Evolutionary conservation across 176 grass and related monocot species (phyloP), one percentile per base, ranked within the genome.

Genomic region (Oryza officinalis): DNA sequence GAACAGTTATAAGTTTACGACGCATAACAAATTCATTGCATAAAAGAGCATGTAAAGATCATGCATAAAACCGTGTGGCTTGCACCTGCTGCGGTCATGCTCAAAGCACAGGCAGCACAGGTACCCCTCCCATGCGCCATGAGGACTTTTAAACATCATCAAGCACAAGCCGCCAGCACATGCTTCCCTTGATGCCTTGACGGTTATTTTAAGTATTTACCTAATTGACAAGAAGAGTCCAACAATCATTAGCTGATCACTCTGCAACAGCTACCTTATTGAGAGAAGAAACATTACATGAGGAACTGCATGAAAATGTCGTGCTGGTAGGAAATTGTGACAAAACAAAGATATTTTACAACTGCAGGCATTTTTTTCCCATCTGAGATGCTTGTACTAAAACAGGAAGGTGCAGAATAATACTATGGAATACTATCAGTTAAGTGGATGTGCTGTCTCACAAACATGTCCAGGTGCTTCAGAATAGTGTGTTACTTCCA

Each of bases 171-270:
- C 72, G 77, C 78, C 54, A 3, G 59, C 83, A 86, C 83, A 90
- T 90, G 83, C 84, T 83, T 86, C 74, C 80, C 69, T 87, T 84
- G 75, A 87, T 87, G 75, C 80, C 75, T 87, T 84, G 75, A 87
- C 75, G 64, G 76, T 83, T 66, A 78, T 86, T 86, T 90, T 90
- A 84, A 83, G 73, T 83, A 63, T 84, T 80, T 76, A 57, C 85
- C 84, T 71, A 52, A 22, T 79, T 68, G 41, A 84, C 41, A 70
- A 84, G 86, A 80, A 69, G 75, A 31, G 20, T 41, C 63, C 82
- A 75, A 90, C 80, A 87, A 90, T 90, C 85, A 90, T 87, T 84
- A 90, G 76, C 81, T 87, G 80, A 90, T 90, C 85, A 90, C 85
- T 76, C 80, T 65, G 75, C 70, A 76, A 71, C 49, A 83, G 49